Evolutionary conservation across 1,284 basidiomycete species (phyloP), one percentile per base, ranked within the genome.

Genomic region (Erythrobasidium hasegawianum): DNA sequence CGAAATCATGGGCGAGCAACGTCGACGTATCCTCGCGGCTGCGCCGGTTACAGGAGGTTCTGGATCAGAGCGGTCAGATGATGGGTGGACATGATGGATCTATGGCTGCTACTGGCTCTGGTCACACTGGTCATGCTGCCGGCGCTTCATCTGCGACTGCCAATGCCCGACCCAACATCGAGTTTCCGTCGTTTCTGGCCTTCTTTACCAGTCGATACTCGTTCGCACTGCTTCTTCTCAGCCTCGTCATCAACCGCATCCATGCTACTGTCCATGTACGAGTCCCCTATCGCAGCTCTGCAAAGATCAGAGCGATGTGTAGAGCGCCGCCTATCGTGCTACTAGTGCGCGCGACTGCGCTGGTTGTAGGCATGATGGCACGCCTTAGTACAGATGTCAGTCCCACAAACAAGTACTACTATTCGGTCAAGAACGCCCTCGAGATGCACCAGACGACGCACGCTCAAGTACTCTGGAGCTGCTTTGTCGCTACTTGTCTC

Each of bases 261-360:
- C 55, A 57, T 45, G 55, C 55, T 16, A 43, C 57, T 40, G 62
- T 65, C 4, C n/a, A 55, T 24, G 33, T 64, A 11, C 45, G 50
- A 24, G 52, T 65, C 49, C 62, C 62, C 5, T 65, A 65, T 24
- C 41, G 53, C 24, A 65, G 62, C 33, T 57, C 55, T 14, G 45
- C 55, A 29, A 57, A 58, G 38, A 43, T 55, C 40, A 49, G 62
- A 49, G 62, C 62, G 27, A 16, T 57, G n/a, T 50, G 53, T 39
- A 20, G 62, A 16, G 41, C 55, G 22, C 62, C 62, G 18, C 55
- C 62, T 29, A 65, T 65, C 56, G 8, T 58, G n/a, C 62, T 65
- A 8, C 56, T 65, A 4, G 41, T 52, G 22, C 43, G 62, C 5
- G 54, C 62, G 22, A 50, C 29, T 22, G n/a, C 58, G n/a, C 62